These are phyloP conservation scores for Akanthomyces lecanii DNA, from an alignment of 2,329 filamentous ascomycete species.

Conservation along the genomic window DNA sequence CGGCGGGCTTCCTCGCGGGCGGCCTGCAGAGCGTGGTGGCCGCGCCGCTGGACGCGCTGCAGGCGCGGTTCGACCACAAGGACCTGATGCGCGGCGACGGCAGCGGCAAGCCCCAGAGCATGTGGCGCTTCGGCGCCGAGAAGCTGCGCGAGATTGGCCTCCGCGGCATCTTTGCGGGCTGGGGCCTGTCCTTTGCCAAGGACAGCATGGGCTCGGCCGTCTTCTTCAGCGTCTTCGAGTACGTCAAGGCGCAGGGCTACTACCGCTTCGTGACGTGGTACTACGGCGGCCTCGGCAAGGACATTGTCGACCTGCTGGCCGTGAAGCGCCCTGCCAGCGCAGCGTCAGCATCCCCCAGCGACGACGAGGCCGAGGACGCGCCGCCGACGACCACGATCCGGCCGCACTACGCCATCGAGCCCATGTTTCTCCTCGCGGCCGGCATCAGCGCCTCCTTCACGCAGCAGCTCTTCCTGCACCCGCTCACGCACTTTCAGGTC, in stretches of 20 bases:
- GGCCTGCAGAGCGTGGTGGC: slow-evolving; percentile 66
- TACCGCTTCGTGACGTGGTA: slow-evolving; percentile 68
- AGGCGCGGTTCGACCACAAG: slow-evolving; percentile 64
- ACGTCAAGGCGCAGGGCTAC: slow-evolving; percentile 67
- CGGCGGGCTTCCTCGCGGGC: slow-evolving; percentile 66
- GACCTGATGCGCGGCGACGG: slow-evolving; percentile 42
- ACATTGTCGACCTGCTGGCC: slow-evolving; percentile 47
- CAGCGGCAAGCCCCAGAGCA: slow-evolving; percentile 49
- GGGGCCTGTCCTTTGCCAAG: slow-evolving; percentile 63
- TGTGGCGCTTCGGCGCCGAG: slow-evolving; percentile 67
- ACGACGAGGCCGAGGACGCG: slow-evolving; percentile 23
- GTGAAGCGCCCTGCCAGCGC: slow-evolving; percentile 37
- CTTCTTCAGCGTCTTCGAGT: slow-evolving; percentile 74
- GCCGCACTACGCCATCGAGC: slow-evolving; percentile 73
- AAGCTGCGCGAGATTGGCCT: slow-evolving; percentile 65
- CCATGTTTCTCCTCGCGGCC: slow-evolving; percentile 64
- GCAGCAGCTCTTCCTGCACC: slow-evolving; percentile 68
- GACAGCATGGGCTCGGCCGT: slow-evolving; percentile 65
- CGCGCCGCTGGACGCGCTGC: slow-evolving; percentile 71
- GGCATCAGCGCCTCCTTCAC: slow-evolving; percentile 64
- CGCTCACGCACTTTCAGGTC: slow-evolving; percentile 65
- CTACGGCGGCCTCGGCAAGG: slow-evolving; percentile 56
- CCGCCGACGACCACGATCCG: slow-evolving; percentile 49
- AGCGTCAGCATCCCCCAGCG: neutral
- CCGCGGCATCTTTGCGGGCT: slow-evolving; percentile 70